Conservation (phyloP, 805 yeast species). For the Ogataea wickerhamii region DNA sequence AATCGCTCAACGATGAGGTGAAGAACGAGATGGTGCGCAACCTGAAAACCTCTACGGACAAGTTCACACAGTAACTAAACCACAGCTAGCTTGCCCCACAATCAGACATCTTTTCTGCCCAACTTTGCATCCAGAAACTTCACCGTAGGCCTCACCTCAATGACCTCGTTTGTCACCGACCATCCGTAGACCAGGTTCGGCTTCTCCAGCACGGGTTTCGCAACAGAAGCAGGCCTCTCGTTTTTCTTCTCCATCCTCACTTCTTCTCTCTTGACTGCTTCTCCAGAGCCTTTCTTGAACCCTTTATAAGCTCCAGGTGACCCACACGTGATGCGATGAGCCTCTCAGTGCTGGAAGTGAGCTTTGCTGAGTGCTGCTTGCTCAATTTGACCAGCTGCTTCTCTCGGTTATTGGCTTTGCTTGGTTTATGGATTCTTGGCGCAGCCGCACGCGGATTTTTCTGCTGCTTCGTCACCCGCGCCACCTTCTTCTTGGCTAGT, state of each 20-base stretch:
- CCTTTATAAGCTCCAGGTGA: slow-evolving; percentile 86
- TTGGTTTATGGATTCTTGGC: slow-evolving; percentile 67
- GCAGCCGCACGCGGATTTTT: slow-evolving; percentile 66
- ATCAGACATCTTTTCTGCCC: not conserved
- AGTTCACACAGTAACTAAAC: slow-evolving; percentile 13
- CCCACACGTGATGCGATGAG: slow-evolving; percentile 88
- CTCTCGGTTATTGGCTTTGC: slow-evolving; percentile 50
- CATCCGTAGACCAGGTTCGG: slow-evolving; percentile 12
- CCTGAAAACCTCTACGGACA: slow-evolving; percentile 6
- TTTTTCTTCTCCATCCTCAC: slow-evolving; percentile 7
- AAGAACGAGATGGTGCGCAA: slow-evolving; percentile 23
- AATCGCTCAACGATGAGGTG: slow-evolving; percentile 26
- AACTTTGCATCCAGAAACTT: slow-evolving; percentile 14
- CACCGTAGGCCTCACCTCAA: slow-evolving; percentile 19
- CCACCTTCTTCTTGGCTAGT: slow-evolving; percentile 43
- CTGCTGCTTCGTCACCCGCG: slow-evolving; percentile 63
- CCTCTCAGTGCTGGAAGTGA: slow-evolving; percentile 69
- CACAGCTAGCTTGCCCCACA: not conserved
- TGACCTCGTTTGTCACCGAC: slow-evolving; percentile 21
- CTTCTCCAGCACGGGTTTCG: not conserved
- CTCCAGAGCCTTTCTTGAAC: slow-evolving; percentile 81
- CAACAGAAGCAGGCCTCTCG: too few relatives aligned
- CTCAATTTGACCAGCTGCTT: slow-evolving; percentile 47
- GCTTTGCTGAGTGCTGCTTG: slow-evolving; percentile 54
- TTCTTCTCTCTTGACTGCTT: slow-evolving; percentile 45